Base-by-base conservation (phyloP, 768 basidiomycete genomes). In the Boletales sp. region DNA sequence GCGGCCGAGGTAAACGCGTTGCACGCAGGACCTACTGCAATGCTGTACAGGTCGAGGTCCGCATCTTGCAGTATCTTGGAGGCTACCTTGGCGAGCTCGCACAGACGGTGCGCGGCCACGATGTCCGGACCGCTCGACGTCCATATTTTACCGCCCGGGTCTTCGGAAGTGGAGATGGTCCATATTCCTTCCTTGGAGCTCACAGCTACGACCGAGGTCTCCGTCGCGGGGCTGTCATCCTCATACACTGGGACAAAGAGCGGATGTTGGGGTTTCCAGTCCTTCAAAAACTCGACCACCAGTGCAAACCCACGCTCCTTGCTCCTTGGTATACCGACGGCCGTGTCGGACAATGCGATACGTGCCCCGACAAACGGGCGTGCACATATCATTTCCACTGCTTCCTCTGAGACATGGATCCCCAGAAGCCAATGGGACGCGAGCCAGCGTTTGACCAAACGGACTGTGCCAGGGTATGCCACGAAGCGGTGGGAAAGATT, bases 401-500 rank as follows among this genome's bases (percentile, higher is more conserved):
- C 84, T 64, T 97, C 92, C 51, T 83, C 79, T 7, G 78, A 76
- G 46, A 97, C 73, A 57, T 91, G 87, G 0, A 75, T 69, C 5
- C 79, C 75, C 31, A 98, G 77, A 49, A 97, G 77, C 86, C 89
- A 91, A 63, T 99, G 97, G 8, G 87, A 74, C 1, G 89, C 83
- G 47, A 98, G 73, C 97, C 97, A 99, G 38, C 95, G 80, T 71
- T 97, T 95, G 44, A 90, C 80, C 14, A 98, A 76, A 35, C 97
- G 78, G 14, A 90, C 87, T 0, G 94, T 93, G 9, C 87, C 83
- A 3, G 91, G 77, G 67, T 84, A 97, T 11, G 93, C 88, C 0
- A 81, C 67, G 60, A 82, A 86, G 41, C 81, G 83, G 66, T 97
- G 93, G 43, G 83, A 84, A 17, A 97, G 72, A 3, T 86, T 79